Evolutionary conservation across 2,329 filamentous ascomycete species (phyloP).

Genomic region (Sodiomyces alkalinus): DNA sequence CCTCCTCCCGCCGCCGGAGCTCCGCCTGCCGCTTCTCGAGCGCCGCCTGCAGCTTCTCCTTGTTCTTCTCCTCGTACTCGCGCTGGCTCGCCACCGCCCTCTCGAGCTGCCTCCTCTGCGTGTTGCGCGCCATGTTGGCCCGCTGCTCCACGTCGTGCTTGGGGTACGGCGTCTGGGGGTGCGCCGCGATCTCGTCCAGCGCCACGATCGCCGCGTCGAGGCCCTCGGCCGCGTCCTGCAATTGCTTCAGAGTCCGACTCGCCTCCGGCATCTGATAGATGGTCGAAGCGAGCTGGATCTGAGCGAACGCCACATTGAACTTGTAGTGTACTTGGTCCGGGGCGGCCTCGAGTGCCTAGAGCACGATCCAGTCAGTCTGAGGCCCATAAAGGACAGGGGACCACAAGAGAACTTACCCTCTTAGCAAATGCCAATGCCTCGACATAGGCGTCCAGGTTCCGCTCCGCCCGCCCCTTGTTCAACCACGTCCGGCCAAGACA

Average conservation of each 20-base stretch:
- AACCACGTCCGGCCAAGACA: constrained; percentile 84
- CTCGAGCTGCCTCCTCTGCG: constrained; percentile 82
- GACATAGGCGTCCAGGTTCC: constrained; percentile 40
- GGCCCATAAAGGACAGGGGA: too few relatives aligned
- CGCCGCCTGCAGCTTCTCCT: constrained; percentile 70
- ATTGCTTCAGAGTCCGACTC: constrained; percentile 63
- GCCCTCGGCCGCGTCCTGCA: constrained; percentile 65
- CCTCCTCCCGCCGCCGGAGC: constrained; percentile 61
- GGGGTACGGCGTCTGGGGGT: constrained; percentile 68
- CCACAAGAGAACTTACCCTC: constrained; percentile 29
- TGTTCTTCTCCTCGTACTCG: constrained; percentile 88
- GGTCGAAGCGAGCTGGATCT: constrained; percentile 79
- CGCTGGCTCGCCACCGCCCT: constrained; percentile 70
- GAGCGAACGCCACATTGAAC: constrained; percentile 96
- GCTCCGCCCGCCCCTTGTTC: constrained; percentile 54
- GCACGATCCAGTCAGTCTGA: background rate
- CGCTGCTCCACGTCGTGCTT: constrained; percentile 83
- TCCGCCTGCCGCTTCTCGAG: constrained; percentile 69
- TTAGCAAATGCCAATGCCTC: constrained; percentile 45
- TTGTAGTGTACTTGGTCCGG: constrained; percentile 82
- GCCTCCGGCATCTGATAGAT: constrained; percentile 62
- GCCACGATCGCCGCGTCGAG: constrained; percentile 74
- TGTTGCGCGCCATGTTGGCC: constrained; percentile 94
- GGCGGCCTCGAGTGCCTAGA: constrained; percentile 56
- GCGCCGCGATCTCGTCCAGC: constrained; percentile 46